These are phyloP conservation scores for Cercospora sesami DNA, from an alignment of 2,329 filamentous ascomycete genomes.

Conservation along the genomic window DNA sequence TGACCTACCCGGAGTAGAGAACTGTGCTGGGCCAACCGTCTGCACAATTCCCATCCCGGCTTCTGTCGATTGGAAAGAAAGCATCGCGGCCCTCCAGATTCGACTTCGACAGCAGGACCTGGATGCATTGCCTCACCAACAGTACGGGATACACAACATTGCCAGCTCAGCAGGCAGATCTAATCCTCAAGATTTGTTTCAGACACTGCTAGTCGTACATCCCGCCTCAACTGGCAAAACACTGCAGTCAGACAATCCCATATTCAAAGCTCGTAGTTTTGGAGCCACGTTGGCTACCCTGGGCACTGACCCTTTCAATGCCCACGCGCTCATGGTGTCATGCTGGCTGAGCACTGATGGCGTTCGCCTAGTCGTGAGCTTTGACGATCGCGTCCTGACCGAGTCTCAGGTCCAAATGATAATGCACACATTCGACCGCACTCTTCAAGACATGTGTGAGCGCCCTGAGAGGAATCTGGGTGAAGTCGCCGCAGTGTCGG, in stretches of 20 bases:
- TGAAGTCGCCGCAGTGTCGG: not conserved
- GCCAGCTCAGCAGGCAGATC: not conserved
- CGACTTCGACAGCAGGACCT: constrained; percentile 9
- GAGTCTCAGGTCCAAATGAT: constrained; percentile 1
- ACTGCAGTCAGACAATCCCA: not conserved
- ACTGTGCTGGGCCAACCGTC: constrained; percentile 17
- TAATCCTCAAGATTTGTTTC: constrained; percentile 54
- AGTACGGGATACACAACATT: constrained; percentile 15
- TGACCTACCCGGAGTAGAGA: constrained; percentile 12
- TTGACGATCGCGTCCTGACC: constrained; percentile 7
- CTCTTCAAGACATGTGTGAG: not conserved
- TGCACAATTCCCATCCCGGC: constrained; percentile 17
- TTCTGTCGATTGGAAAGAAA: not conserved
- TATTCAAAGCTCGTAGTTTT: not conserved
- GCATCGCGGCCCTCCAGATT: constrained; percentile 5
- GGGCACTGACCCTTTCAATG: constrained; percentile 8
- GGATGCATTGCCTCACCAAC: constrained; percentile 17
- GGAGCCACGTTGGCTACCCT: not conserved
- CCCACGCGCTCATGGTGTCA: constrained; percentile 4
- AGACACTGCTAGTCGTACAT: constrained; percentile 55
- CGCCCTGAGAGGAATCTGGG: not conserved
- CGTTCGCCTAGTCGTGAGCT: constrained; percentile 1
- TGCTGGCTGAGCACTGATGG: not conserved
- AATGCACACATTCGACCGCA: constrained; percentile 3
- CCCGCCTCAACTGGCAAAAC: not conserved